These are phyloP conservation scores for Volvariella volvacea DNA, from an alignment of 1,284 basidiomycete species.

Conservation along the genomic window DNA sequence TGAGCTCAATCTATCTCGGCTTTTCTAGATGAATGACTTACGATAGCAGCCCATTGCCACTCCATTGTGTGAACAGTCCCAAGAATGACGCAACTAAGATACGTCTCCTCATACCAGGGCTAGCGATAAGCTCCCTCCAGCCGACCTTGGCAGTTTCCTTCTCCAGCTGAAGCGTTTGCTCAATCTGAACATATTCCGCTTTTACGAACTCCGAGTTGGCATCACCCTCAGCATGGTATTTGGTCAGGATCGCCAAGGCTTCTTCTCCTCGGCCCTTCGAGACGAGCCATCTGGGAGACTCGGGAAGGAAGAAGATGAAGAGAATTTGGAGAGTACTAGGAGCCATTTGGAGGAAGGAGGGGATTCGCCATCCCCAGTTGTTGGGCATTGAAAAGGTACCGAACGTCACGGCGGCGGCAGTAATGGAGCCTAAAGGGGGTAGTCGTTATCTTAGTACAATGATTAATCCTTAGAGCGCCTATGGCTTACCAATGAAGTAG, in stretches of 20 bases:
- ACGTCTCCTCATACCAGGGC: constrained; percentile 43
- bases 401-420: constrained; percentile 38
- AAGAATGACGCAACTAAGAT: constrained; percentile 37
- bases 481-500: constrained; percentile 31
- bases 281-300: constrained; percentile 23
- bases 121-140: constrained; percentile 36
- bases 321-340: constrained; percentile 40
- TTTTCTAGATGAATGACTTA: constrained; percentile 18
- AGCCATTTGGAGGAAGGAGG: constrained; percentile 45
- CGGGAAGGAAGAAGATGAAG: constrained; percentile 30
- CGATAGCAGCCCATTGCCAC: constrained; percentile 48
- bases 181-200: constrained; percentile 48
- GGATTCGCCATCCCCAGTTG: constrained; percentile 52
- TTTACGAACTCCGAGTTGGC: constrained; percentile 42
- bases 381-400: constrained; percentile 40
- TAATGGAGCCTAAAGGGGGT: constrained; percentile 29
- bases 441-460: neutral
- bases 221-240: constrained; percentile 39
- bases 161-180: constrained; percentile 42
- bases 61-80: constrained; percentile 45
- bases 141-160: constrained; percentile 33
- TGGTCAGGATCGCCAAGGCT: constrained; percentile 9
- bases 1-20: too few relatives aligned
- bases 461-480: constrained; percentile 3
- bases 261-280: constrained; percentile 17